These are phyloP conservation scores for Phytophthora capsici DNA, from an alignment of 352 stramenopile genomes.

Conservation along the genomic window DNA sequence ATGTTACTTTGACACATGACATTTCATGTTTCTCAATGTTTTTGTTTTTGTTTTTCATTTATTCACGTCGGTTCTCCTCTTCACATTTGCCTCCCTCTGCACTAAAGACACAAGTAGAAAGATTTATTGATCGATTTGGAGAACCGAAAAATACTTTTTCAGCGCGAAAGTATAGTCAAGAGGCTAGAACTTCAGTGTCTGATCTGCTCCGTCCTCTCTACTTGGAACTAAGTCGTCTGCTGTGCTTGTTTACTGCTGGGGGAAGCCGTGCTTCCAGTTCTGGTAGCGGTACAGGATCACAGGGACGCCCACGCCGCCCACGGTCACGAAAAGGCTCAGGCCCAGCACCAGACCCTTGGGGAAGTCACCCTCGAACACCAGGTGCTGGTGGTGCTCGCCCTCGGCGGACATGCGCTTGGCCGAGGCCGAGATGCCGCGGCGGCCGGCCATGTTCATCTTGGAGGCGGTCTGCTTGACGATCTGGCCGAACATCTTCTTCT, in stretches of 20 bases:
- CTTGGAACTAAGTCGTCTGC: background rate
- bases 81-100: constrained; percentile 4
- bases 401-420: constrained; percentile 77
- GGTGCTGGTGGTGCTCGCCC: constrained; percentile 85
- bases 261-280: constrained; percentile 92
- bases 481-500: constrained; percentile 59
- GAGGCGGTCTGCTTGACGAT: constrained; percentile 72
- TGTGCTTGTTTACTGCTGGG: constrained; percentile 62
- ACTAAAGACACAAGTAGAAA: constrained; percentile 17
- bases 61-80: constrained; percentile 25
- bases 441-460: constrained; percentile 64
- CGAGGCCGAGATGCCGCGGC: constrained; percentile 78
- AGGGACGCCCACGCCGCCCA: constrained; percentile 68
- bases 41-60: constrained; percentile 32
- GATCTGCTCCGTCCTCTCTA: background rate
- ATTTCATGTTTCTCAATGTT: constrained; percentile 5
- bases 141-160: constrained; percentile 32
- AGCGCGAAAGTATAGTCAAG: constrained; percentile 11
- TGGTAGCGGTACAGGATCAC: constrained; percentile 79
- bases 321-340: constrained; percentile 64
- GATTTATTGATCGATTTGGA: background rate
- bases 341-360: constrained; percentile 73
- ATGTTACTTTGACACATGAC: background rate
- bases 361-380: constrained; percentile 86
- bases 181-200: background rate